Conservation (phyloP, 169 alveolate genomes). For the Cryptosporidium ubiquitum region DNA sequence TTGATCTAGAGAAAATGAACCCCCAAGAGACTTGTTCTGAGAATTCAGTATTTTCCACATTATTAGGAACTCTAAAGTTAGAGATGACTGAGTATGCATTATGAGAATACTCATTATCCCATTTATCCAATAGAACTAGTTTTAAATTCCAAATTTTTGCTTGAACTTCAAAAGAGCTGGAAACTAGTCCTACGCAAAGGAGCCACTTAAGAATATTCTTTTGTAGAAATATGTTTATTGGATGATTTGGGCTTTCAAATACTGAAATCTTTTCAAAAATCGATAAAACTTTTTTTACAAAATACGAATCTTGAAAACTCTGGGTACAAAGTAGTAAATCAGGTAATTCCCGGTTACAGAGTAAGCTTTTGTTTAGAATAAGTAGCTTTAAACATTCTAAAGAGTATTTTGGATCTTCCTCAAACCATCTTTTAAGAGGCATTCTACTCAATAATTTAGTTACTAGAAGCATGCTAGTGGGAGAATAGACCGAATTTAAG, state of each 20-base stretch:
- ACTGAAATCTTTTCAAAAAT: conserved; percentile 52
- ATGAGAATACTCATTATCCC: conserved; percentile 28
- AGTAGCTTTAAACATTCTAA: conserved; percentile 34
- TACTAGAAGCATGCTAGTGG: conserved; percentile 11
- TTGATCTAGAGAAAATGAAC: background rate
- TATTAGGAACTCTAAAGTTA: conserved; percentile 11
- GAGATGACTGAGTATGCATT: conserved; percentile 28
- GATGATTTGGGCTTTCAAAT: conserved; percentile 14
- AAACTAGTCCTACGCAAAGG: background rate
- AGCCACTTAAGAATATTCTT: conserved; percentile 47
- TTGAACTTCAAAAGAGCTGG: conserved; percentile 47
- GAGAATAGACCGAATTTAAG: background rate
- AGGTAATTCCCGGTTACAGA: conserved; percentile 11
- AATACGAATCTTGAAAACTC: conserved; percentile 51
- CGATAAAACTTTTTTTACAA: background rate
- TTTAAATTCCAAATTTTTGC: conserved; percentile 38
- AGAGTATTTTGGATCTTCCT: conserved; percentile 51
- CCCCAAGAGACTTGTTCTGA: conserved; percentile 29
- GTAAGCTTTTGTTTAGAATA: background rate
- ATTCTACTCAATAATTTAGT: conserved; percentile 2
- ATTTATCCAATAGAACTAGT: conserved; percentile 38
- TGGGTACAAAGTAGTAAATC: background rate
- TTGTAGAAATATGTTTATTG: background rate
- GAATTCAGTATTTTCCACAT: background rate
- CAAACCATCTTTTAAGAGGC: conserved; percentile 60